Conservation (phyloP, 495 filamentous ascomycete genomes). For the Corynascus novoguineensis region DNA sequence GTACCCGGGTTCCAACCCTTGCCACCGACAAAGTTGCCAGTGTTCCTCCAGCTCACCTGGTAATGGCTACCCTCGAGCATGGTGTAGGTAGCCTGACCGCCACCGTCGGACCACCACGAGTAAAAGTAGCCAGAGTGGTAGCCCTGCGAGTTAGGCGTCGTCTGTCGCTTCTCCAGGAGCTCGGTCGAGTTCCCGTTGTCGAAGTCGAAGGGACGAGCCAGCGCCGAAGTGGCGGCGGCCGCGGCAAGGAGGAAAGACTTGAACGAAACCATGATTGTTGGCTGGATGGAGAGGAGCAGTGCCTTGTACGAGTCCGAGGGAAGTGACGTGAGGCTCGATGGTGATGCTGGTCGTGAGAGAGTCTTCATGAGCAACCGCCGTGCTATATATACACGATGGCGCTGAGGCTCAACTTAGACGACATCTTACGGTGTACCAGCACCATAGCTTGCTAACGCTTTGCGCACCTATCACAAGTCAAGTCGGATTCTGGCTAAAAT, state of each 20-base stretch:
- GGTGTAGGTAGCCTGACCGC: conserved; percentile 47
- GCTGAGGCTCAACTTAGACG: neutral
- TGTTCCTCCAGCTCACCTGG: conserved; percentile 48
- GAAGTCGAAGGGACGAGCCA: conserved; percentile 16
- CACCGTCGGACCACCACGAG: conserved; percentile 55
- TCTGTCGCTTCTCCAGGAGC: conserved; percentile 5
- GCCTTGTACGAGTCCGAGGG: too few species aligned
- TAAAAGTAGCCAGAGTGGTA: conserved; percentile 54
- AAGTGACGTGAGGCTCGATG: neutral
- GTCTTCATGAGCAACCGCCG: neutral
- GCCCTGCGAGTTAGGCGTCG: conserved; percentile 27
- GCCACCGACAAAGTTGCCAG: conserved; percentile 54
- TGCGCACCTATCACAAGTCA: neutral
- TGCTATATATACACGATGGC: conserved; percentile 2
- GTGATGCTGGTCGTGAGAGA: neutral
- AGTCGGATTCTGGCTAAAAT: conserved; percentile 15
- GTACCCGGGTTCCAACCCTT: conserved; percentile 55
- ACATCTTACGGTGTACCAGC: neutral
- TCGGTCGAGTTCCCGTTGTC: conserved; percentile 17
- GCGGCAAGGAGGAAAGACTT: conserved; percentile 18
- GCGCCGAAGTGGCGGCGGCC: conserved; percentile 7
- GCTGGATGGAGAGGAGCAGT: neutral
- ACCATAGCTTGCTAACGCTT: neutral
- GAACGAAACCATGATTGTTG: conserved; percentile 20
- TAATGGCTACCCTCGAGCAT: conserved; percentile 50